Conservation (phyloP, 805 yeast genomes). For the Ogataea degrootiae region DNA sequence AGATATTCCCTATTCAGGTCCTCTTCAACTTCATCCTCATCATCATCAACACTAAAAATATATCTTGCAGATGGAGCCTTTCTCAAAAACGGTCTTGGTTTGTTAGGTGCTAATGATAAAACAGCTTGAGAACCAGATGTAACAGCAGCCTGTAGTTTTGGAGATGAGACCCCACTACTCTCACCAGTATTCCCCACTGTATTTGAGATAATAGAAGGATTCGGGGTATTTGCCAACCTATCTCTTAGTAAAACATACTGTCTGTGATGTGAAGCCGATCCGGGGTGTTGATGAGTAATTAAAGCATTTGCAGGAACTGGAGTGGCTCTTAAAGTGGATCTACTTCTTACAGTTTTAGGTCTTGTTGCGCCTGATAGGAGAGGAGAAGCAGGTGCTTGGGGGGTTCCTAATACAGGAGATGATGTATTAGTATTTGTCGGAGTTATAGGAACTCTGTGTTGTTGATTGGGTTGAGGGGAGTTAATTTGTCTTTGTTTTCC, state of each 20-base stretch:
- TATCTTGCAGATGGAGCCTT: conserved; percentile 29
- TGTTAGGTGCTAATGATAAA: conserved; percentile 6
- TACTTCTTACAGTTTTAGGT: conserved; percentile 7
- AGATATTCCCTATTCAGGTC: conserved; percentile 55
- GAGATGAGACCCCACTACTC: conserved; percentile 9
- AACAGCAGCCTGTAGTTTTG: conserved; percentile 6
- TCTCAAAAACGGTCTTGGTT: conserved; percentile 21
- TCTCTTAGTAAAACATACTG: conserved; percentile 29
- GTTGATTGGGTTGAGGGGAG: not conserved
- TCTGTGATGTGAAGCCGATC: conserved; percentile 27
- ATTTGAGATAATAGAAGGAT: not conserved
- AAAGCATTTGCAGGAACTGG: conserved; percentile 22
- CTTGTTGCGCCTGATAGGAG: conserved; percentile 4
- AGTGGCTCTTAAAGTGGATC: conserved; percentile 12
- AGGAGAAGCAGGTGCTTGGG: conserved; percentile 3
- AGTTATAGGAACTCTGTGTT: not conserved
- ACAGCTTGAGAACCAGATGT: conserved; percentile 8
- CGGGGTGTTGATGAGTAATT: conserved; percentile 12
- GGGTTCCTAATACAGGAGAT: conserved; percentile 13
- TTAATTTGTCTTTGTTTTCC: no score
- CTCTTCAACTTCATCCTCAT: conserved; percentile 63
- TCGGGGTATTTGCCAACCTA: conserved; percentile 6
- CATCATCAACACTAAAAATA: conserved; percentile 79
- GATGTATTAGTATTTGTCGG: conserved; percentile 13
- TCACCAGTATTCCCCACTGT: not conserved